phyloP scores from a whole-genome alignment of 2,329 filamentous ascomycete species.

The Balansia obtecta region DNA sequence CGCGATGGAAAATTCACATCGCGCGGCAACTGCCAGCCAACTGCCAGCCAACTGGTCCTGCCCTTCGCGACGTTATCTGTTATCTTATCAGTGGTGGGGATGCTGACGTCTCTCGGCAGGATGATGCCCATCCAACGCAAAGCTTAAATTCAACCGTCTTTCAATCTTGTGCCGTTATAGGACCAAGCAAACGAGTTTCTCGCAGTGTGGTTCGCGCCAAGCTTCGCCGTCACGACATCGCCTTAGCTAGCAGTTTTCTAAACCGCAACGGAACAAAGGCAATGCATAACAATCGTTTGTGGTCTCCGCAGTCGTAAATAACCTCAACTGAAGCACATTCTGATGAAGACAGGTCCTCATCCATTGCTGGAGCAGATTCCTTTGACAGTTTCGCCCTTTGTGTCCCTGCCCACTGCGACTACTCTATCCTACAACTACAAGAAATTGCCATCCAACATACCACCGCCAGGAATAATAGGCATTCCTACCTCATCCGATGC shows the following conservation, averaged over 20 bases:
- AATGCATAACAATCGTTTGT: constrained; percentile 26
- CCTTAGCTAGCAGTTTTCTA: background rate
- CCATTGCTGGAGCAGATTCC: constrained; percentile 85
- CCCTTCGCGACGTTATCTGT: background rate
- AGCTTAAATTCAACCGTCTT: background rate
- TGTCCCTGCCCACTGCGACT: constrained; percentile 77
- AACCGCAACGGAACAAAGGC: background rate
- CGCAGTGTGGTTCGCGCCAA: too few relatives aligned
- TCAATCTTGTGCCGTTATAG: background rate
- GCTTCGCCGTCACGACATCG: background rate
- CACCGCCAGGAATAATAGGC: constrained; percentile 29
- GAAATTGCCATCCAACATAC: constrained; percentile 73
- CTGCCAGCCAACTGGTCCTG: background rate
- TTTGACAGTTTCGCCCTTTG: constrained; percentile 86
- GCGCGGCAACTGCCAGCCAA: background rate
- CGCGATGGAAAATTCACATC: background rate
- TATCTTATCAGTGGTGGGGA: background rate
- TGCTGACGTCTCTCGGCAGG: background rate
- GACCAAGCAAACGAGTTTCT: too few relatives aligned
- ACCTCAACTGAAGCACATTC: constrained; percentile 1
- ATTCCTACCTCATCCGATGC: constrained; percentile 24
- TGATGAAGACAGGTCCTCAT: constrained; percentile 51
- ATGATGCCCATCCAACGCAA: background rate
- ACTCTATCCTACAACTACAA: constrained; percentile 96
- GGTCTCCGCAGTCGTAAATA: background rate